Evolutionary conservation across 106 monocot species (phyloP), one percentile per base, ranked within the genome.

Genomic region (Dactylorhiza incarnata): DNA sequence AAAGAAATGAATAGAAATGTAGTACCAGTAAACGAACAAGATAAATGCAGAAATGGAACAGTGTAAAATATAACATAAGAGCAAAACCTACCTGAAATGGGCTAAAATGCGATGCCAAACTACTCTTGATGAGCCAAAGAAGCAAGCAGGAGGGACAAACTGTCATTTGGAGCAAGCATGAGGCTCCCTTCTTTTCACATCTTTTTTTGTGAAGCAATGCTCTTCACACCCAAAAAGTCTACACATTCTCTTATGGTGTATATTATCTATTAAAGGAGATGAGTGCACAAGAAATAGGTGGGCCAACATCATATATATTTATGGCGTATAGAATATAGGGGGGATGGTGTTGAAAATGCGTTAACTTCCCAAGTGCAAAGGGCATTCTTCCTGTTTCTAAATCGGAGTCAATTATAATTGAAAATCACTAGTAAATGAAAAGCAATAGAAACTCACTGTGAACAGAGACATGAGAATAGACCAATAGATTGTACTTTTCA

Each of bases 131-230:
- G 79, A 79, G 25, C 93, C 96, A 80, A 90, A 93, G 59, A 78
- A 89, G 81, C 93, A 96, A 78, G 74, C 79, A 55, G 91, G 89
- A 48, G 96, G 96, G 25, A 91, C 91, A 83, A 92, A 89, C 96
- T 96, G 83, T 26, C 69, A 46, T 4, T 45, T 46, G 0, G 26
- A 65, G 13, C 29, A 65, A 37, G 12, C 0, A 65, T 20, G 19
- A 59, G 22, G 8, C 19, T 19, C 58, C 8, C 58, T 19, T 9
- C 6, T 59, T 59, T 22, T 7, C 58, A 5, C 8, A 59, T 22
- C 58, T 22, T 17, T 56, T 59, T 59, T 12, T 59, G 22, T 22
- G 12, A 20, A 65, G 29, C 11, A 24, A 65, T 29, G 65, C 12
- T 29, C 9, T 6, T 22, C 22, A 29, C 11, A 65, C 24, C 29